Percentiles rank a stretch among this genome's conserved stretches.
Evolutionary conservation across 2,329 filamentous ascomycete genomes (phyloP).

Genomic region (Biscogniauxia sp.): DNA sequence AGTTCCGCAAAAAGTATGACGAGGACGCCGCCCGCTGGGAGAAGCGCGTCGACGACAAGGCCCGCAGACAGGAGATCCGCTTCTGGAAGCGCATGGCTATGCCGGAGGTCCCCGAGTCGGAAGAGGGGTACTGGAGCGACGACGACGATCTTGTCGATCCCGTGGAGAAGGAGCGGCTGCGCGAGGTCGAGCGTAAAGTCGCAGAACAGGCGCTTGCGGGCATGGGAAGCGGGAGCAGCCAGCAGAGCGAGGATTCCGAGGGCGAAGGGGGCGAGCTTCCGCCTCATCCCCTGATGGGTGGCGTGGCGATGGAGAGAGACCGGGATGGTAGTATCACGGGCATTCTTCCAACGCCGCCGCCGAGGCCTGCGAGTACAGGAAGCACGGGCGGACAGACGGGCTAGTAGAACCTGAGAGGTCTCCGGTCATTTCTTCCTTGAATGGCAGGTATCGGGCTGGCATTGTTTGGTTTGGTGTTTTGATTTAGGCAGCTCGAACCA

Average conservation of each 20-base stretch:
- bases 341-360: conserved; percentile 36
- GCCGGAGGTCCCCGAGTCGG: conserved; percentile 58
- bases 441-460: conserved; percentile 2
- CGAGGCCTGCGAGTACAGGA: conserved; percentile 39
- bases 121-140: conserved; percentile 59
- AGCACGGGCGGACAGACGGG: conserved; percentile 36
- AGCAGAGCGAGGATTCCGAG: conserved; percentile 35
- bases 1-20: conserved; percentile 55
- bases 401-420: conserved; percentile 9
- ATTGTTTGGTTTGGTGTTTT: neutral
- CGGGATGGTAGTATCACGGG: conserved; percentile 23
- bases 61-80: conserved; percentile 56
- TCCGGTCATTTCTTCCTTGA: neutral
- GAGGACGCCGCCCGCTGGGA: conserved; percentile 55
- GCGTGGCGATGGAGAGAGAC: conserved; percentile 42
- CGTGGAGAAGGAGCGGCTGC: conserved; percentile 56
- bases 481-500: too few relatives aligned
- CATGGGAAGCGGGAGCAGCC: conserved; percentile 31
- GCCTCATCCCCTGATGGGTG: conserved; percentile 19
- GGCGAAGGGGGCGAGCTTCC: conserved; percentile 25
- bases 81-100: conserved; percentile 68
- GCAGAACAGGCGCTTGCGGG: conserved; percentile 38
- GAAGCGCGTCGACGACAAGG: conserved; percentile 50
- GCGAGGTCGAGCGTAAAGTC: conserved; percentile 47
- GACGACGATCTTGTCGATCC: conserved; percentile 64